Evolutionary conservation across 2,329 filamentous ascomycete species (phyloP).

Genomic region (Xylariaceae sp.): DNA sequence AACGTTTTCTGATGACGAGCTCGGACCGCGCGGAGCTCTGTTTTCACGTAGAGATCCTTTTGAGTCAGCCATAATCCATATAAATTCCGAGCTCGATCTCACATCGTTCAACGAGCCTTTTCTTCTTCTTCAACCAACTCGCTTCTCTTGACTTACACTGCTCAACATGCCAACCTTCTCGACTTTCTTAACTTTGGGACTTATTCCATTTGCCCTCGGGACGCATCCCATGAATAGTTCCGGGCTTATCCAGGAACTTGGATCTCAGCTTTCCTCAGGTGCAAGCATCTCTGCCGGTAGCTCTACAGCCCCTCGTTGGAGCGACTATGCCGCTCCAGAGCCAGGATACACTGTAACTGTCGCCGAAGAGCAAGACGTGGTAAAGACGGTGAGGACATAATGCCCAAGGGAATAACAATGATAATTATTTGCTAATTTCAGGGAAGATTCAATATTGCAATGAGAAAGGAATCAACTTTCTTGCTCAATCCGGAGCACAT

Average conservation of each 20-base stretch:
- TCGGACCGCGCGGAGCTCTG: too few species aligned
- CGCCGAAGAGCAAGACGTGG: background rate
- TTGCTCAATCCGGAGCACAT: slow-evolving; percentile 1
- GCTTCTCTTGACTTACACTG: background rate
- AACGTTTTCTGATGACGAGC: too few species aligned
- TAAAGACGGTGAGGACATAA: background rate
- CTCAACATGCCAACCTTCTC: background rate
- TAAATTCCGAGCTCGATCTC: too few species aligned
- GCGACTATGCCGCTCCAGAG: background rate
- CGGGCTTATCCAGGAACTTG: background rate
- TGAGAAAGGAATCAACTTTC: slow-evolving; percentile 1
- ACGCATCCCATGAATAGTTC: too few species aligned
- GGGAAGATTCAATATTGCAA: background rate
- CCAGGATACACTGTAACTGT: background rate
- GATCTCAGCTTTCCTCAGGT: background rate
- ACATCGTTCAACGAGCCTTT: too few species aligned
- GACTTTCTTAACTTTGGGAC: background rate
- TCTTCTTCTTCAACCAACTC: too few species aligned
- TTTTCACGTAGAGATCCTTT: too few species aligned
- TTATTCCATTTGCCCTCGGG: background rate
- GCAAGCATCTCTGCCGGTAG: background rate
- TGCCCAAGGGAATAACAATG: too few species aligned
- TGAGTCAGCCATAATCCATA: too few species aligned
- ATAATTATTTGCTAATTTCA: background rate
- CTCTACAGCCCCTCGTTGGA: background rate